Evolutionary conservation across 202 grass and related monocot genomes (phyloP).

Genomic region (Setaria viridis): DNA sequence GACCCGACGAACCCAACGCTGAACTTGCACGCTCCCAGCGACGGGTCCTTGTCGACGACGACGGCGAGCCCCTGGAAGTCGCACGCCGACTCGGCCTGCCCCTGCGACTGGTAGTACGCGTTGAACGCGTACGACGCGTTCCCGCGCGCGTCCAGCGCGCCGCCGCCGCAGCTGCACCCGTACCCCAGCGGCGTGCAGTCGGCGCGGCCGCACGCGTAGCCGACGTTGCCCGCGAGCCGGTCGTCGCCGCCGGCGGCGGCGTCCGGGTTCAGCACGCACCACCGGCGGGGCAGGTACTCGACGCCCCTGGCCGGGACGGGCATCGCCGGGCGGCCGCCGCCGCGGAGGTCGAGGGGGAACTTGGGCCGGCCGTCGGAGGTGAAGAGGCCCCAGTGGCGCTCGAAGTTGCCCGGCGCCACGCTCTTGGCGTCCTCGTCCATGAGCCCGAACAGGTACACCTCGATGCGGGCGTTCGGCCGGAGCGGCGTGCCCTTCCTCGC

Average conservation of each 20-base stretch:
- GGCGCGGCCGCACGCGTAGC: constrained; percentile 54
- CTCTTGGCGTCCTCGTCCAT: constrained; percentile 86
- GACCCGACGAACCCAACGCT: constrained; percentile 46
- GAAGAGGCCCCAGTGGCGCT: constrained; percentile 90
- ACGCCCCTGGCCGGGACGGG: constrained; percentile 44
- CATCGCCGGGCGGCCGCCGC: constrained; percentile 32
- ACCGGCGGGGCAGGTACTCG: constrained; percentile 51
- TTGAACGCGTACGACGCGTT: constrained; percentile 77
- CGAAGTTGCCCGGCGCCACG: constrained; percentile 76
- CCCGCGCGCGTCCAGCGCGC: constrained; percentile 45
- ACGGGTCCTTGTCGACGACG: constrained; percentile 52
- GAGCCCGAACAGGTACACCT: constrained; percentile 84
- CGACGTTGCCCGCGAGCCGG: constrained; percentile 48
- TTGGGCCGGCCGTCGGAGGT: constrained; percentile 76
- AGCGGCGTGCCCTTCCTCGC: constrained; percentile 64
- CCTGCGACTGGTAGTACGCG: constrained; percentile 68
- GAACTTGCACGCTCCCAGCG: constrained; percentile 56
- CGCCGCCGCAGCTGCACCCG: constrained; percentile 63
- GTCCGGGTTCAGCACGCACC: constrained; percentile 62
- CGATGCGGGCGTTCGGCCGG: constrained; percentile 43
- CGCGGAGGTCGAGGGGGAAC: constrained; percentile 61
- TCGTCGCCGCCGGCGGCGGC: constrained; percentile 20
- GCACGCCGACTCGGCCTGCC: constrained; percentile 61
- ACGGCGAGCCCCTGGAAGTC: constrained; percentile 75
- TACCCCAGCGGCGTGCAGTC: constrained; percentile 77